Conservation (phyloP, 2,329 filamentous ascomycete species). For the Penicillium sp. region DNA sequence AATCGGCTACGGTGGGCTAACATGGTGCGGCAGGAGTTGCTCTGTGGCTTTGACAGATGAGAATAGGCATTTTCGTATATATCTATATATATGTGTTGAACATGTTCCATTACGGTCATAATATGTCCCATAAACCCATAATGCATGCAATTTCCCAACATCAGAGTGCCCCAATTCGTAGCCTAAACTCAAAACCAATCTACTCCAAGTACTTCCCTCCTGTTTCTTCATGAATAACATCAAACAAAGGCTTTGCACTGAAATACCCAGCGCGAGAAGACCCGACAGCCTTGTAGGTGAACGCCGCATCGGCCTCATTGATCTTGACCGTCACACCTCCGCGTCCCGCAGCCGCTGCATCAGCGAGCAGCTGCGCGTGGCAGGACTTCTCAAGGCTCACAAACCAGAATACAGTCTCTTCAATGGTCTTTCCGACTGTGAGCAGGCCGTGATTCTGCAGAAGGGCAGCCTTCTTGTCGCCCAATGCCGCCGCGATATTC, state of each 20-base stretch:
- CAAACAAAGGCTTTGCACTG: conserved; percentile 72
- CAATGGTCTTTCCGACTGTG: conserved; percentile 56
- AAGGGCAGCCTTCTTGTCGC: conserved; percentile 56
- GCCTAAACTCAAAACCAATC: background rate
- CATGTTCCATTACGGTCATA: background rate
- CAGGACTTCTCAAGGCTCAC: conserved; percentile 59
- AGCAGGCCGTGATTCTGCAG: conserved; percentile 60
- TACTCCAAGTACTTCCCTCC: conserved; percentile 57
- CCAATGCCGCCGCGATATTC: conserved; percentile 55
- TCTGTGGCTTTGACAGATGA: background rate
- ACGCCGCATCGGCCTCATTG: conserved; percentile 68
- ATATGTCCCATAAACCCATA: background rate
- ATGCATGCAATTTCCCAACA: background rate
- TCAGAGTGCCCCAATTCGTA: background rate
- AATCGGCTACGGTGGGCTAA: background rate
- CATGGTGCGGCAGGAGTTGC: background rate
- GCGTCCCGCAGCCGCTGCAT: conserved; percentile 59
- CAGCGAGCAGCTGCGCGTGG: conserved; percentile 58
- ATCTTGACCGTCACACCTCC: conserved; percentile 71
- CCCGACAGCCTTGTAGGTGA: conserved; percentile 70
- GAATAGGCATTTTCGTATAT: background rate
- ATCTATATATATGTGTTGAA: background rate
- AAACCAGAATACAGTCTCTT: conserved; percentile 61
- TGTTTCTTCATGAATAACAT: conserved; percentile 68
- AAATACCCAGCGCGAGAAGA: conserved; percentile 69